phyloP scores from a whole-genome alignment of 2,329 filamentous ascomycete species.

The Penicillium griseofulvum region DNA sequence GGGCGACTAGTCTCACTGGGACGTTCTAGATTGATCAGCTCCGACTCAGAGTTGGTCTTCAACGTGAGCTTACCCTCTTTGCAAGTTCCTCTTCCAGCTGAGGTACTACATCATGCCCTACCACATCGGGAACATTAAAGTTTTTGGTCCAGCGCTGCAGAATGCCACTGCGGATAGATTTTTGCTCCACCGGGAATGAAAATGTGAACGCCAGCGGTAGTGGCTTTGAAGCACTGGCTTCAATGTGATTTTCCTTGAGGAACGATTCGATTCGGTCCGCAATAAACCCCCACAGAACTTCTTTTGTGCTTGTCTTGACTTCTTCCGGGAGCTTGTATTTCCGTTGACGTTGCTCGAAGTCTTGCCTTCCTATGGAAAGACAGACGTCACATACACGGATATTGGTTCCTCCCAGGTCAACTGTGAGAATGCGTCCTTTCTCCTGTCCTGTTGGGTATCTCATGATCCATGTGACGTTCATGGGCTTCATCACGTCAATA shows the following conservation, averaged over 20 bases:
- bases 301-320: conserved; percentile 72
- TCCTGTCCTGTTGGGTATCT: conserved; percentile 72
- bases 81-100: conserved; percentile 73
- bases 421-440: conserved; percentile 73
- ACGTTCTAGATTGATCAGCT: conserved; percentile 56
- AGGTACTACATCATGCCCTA: conserved; percentile 78
- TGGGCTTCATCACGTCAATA: conserved; percentile 59
- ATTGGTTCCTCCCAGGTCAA: conserved; percentile 92
- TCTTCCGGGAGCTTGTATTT: conserved; percentile 84
- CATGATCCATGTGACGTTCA: conserved; percentile 93
- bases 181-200: conserved; percentile 81
- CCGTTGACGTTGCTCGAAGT: conserved; percentile 81
- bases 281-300: conserved; percentile 84
- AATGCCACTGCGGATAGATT: conserved; percentile 79
- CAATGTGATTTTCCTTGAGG: conserved; percentile 68
- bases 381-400: conserved; percentile 83
- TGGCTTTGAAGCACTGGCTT: conserved; percentile 38
- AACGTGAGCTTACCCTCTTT: conserved; percentile 50
- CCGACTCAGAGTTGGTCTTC: background rate
- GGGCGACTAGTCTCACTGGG: conserved; percentile 77
- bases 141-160: conserved; percentile 91
- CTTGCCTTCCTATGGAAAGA: conserved; percentile 71
- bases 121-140: conserved; percentile 83
- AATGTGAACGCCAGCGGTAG: conserved; percentile 85
- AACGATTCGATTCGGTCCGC: conserved; percentile 80